phyloP scores from a whole-genome alignment of 352 stramenopile species.

The Phytophthora chlamydospora region DNA sequence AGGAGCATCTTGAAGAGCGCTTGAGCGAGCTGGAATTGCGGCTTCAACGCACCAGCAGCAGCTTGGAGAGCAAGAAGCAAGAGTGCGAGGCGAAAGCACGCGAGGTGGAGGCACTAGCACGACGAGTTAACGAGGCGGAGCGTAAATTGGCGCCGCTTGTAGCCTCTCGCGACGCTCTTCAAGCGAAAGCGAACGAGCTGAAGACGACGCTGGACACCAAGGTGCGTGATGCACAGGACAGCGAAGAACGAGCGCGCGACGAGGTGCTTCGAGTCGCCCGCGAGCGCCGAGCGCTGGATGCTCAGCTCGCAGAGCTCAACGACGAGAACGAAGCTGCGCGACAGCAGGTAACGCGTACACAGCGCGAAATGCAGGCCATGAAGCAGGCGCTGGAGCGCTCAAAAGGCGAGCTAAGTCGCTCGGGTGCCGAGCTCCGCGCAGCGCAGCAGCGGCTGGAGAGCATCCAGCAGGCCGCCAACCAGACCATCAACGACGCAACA shows the following conservation, averaged over 20 bases:
- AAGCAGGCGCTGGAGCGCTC: constrained; percentile 59
- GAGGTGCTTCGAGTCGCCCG: constrained; percentile 50
- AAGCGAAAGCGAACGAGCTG: constrained; percentile 58
- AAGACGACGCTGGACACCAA: constrained; percentile 65
- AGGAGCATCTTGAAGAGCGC: constrained; percentile 33
- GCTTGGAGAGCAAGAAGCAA: constrained; percentile 66
- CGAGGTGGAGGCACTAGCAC: constrained; percentile 53
- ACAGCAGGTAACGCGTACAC: constrained; percentile 51
- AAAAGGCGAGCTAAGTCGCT: constrained; percentile 59
- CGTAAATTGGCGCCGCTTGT: constrained; percentile 59
- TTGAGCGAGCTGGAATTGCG: constrained; percentile 28
- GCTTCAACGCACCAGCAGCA: constrained; percentile 28
- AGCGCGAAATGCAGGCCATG: constrained; percentile 50
- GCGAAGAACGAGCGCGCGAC: constrained; percentile 56
- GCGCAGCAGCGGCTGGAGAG: constrained; percentile 59
- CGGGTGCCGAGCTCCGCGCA: constrained; percentile 47
- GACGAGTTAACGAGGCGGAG: constrained; percentile 60
- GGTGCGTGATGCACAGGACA: constrained; percentile 49
- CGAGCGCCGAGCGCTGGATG: constrained; percentile 69
- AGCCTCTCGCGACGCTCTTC: constrained; percentile 58
- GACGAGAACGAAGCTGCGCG: constrained; percentile 57
- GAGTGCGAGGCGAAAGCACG: constrained; percentile 62
- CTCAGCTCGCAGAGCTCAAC: constrained; percentile 46
- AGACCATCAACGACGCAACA: constrained; percentile 65
- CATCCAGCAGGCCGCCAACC: constrained; percentile 59